Evolutionary conservation across 345 rosid genomes (phyloP).

Genomic region (Citrus reticulata): DNA sequence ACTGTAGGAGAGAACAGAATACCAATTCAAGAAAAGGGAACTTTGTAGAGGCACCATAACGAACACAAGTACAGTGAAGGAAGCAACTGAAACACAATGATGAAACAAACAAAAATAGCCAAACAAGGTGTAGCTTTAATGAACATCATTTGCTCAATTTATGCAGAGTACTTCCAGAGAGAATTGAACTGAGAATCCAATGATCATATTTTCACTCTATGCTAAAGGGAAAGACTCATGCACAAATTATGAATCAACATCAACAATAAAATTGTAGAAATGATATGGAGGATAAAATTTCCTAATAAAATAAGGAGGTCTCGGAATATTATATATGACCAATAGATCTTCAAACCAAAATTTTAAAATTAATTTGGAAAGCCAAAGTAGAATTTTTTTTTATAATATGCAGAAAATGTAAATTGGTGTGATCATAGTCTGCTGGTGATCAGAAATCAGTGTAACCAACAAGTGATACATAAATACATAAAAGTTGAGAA

Average conservation of each 20-base stretch:
- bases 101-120: slow-evolving; percentile 1
- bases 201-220: neutral
- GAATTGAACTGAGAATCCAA: neutral
- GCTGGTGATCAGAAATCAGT: neutral
- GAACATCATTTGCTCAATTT: neutral
- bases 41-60: slow-evolving; percentile 3
- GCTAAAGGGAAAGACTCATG: neutral
- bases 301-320: neutral
- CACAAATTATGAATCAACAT: neutral
- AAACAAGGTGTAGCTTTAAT: neutral
- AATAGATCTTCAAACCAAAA: neutral
- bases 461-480: neutral
- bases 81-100: neutral
- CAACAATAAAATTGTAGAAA: neutral
- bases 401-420: neutral
- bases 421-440: neutral
- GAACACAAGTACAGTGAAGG: neutral
- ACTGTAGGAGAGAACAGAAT: slow-evolving; percentile 35
- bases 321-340: neutral
- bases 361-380: neutral
- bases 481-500: neutral
- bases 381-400: neutral
- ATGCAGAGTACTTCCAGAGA: neutral
- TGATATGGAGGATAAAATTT: neutral
- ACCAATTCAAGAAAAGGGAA: slow-evolving; percentile 9